Conservation (phyloP, 306 rosid genomes). For the Begonia masoniana region DNA sequence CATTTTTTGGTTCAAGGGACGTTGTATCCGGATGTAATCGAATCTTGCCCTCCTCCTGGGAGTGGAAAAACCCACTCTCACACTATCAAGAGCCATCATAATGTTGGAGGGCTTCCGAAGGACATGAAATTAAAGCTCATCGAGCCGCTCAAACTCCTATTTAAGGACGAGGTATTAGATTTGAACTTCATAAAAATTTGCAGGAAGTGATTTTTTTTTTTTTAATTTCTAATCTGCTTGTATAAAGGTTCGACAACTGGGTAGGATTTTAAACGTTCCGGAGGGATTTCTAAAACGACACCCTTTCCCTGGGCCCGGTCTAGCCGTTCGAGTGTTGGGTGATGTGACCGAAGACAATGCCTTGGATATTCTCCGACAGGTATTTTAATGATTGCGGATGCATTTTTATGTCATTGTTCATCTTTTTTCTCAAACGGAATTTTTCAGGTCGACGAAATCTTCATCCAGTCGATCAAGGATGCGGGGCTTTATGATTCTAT, state of each 20-base stretch:
- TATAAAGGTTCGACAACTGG: constrained; percentile 70
- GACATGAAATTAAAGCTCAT: constrained; percentile 92
- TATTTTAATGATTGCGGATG: constrained; percentile 2
- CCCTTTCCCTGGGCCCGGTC: constrained; percentile 98
- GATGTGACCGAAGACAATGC: constrained; percentile 80
- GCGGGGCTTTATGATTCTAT: constrained; percentile 88
- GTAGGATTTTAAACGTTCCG: constrained; percentile 74
- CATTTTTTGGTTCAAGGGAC: constrained; percentile 83
- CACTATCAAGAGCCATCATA: constrained; percentile 97
- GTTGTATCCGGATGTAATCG: constrained; percentile 88
- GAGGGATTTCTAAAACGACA: constrained; percentile 73
- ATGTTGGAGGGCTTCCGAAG: constrained; percentile 97
- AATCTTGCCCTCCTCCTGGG: constrained; percentile 98
- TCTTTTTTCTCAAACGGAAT: too few species aligned
- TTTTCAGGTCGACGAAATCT: constrained; percentile 86
- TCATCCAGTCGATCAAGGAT: constrained; percentile 80
- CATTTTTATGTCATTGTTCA: background rate
- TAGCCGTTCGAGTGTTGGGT: constrained; percentile 85
- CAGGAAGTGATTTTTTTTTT: constrained; percentile 1
- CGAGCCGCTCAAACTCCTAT: constrained; percentile 85
- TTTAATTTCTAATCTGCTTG: background rate
- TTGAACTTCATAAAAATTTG: constrained; percentile 5
- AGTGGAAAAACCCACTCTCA: constrained; percentile 84
- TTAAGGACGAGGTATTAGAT: constrained; percentile 81
- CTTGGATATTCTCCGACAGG: constrained; percentile 79